Evolutionary conservation across 140 eudicot genomes (phyloP).

Genomic region (Anethum foeniculum): DNA sequence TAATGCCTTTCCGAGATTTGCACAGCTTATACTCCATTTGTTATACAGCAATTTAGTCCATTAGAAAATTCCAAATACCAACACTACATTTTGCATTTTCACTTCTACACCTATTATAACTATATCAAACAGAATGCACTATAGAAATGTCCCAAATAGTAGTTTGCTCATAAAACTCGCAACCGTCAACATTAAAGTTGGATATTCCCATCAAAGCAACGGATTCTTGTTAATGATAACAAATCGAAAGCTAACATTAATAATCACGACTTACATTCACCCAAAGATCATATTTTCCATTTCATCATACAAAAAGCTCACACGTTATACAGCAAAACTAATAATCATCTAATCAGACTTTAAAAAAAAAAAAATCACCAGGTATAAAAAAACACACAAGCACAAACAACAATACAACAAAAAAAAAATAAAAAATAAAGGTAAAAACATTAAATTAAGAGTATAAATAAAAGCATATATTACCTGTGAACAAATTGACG

Average conservation of each 20-base stretch:
- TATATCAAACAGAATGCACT: too few relatives aligned
- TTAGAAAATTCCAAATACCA: not conserved
- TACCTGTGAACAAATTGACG: constrained; percentile 61
- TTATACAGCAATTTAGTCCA: not conserved
- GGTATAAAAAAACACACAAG: too few relatives aligned
- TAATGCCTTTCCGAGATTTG: not conserved
- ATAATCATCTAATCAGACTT: not conserved
- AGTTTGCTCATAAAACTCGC: not conserved
- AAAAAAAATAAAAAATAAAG: too few relatives aligned
- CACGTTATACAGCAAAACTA: not conserved
- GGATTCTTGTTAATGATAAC: not conserved
- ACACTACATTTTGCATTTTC: not conserved
- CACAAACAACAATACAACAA: not conserved
- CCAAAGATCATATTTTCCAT: not conserved
- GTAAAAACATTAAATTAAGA: not conserved
- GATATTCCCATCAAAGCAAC: not conserved
- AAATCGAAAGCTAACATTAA: not conserved
- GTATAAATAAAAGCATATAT: not conserved
- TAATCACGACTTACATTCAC: not conserved
- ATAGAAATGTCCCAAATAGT: too few relatives aligned
- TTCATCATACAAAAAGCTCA: not conserved
- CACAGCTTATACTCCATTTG: not conserved
- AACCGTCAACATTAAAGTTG: not conserved
- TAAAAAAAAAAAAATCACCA: too few relatives aligned
- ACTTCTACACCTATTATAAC: too few relatives aligned